Conservation (phyloP, 2,329 filamentous ascomycete species). For the Hymenoscyphus scutula region DNA sequence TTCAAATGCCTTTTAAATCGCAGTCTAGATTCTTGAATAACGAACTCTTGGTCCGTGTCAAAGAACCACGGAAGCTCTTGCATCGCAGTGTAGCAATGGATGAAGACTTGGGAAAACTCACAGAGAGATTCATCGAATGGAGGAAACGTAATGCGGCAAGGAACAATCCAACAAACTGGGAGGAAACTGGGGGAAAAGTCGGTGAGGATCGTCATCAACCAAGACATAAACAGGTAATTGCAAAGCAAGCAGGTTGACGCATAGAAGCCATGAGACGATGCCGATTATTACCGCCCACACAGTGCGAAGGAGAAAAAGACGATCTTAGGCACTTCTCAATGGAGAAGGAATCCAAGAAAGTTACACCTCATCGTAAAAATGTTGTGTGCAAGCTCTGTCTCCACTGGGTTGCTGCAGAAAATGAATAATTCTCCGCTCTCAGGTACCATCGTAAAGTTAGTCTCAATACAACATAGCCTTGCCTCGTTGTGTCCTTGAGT, state of each 20-base stretch:
- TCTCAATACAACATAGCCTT: not conserved
- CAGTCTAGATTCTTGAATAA: slow-evolving; percentile 6
- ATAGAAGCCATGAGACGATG: not conserved
- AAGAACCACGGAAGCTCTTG: not conserved
- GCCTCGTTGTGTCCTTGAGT: no score
- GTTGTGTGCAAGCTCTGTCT: not conserved
- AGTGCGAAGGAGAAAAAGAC: not conserved
- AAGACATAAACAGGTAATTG: slow-evolving; percentile 5
- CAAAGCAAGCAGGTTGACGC: slow-evolving; percentile 9
- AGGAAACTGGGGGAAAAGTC: slow-evolving; percentile 13
- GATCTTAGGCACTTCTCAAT: not conserved
- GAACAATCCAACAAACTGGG: not conserved
- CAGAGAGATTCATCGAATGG: slow-evolving; percentile 2
- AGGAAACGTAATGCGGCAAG: slow-evolving; percentile 3
- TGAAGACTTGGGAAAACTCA: slow-evolving; percentile 5
- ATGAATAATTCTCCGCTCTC: slow-evolving; percentile 12
- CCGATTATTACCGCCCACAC: not conserved
- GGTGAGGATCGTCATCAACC: slow-evolving; percentile 12
- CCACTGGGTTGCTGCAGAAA: not conserved
- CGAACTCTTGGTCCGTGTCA: slow-evolving; percentile 27
- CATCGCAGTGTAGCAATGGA: slow-evolving; percentile 1
- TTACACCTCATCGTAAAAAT: not conserved
- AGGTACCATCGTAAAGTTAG: slow-evolving; percentile 19
- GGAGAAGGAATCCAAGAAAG: not conserved
- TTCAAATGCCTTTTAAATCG: not conserved